Conservation (phyloP, 2,329 filamentous ascomycete species). For the Aspergillus sp. region DNA sequence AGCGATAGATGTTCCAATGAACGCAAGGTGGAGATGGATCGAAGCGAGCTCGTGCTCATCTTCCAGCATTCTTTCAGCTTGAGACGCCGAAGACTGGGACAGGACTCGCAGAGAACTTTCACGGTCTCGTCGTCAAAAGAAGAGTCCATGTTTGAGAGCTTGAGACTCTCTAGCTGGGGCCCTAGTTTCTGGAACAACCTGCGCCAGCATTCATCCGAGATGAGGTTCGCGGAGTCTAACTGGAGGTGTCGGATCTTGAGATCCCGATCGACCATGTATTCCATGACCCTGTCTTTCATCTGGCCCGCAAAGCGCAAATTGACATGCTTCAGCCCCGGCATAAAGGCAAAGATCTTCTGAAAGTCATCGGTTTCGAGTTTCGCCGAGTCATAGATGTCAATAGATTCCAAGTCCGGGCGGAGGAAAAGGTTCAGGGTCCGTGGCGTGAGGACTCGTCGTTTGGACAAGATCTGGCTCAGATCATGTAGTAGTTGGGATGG, state of each 20-base stretch:
- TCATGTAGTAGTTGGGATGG: constrained; percentile 56
- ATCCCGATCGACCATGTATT: constrained; percentile 74
- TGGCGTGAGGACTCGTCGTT: constrained; percentile 57
- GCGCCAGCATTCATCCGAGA: constrained; percentile 74
- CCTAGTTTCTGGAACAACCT: constrained; percentile 68
- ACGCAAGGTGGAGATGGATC: constrained; percentile 60
- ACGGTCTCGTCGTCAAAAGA: constrained; percentile 74
- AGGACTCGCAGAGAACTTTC: constrained; percentile 59
- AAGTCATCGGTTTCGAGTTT: constrained; percentile 74
- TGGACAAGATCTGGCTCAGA: constrained; percentile 63
- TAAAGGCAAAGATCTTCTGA: constrained; percentile 73
- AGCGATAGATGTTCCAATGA: constrained; percentile 74
- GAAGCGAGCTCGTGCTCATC: constrained; percentile 65
- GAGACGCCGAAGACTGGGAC: constrained; percentile 68
- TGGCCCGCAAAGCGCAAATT: constrained; percentile 84
- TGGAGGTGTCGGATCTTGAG: constrained; percentile 70
- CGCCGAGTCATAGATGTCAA: constrained; percentile 62
- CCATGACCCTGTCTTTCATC: constrained; percentile 80
- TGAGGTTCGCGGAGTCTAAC: constrained; percentile 79
- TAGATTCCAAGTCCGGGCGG: constrained; percentile 53
- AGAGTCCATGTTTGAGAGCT: constrained; percentile 80
- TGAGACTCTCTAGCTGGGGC: constrained; percentile 62
- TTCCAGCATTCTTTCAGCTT: constrained; percentile 81
- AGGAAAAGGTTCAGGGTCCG: constrained; percentile 47
- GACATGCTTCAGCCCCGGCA: constrained; percentile 67